Base-by-base conservation (phyloP, 2,329 filamentous ascomycete species). In the Daldinia sp. region DNA sequence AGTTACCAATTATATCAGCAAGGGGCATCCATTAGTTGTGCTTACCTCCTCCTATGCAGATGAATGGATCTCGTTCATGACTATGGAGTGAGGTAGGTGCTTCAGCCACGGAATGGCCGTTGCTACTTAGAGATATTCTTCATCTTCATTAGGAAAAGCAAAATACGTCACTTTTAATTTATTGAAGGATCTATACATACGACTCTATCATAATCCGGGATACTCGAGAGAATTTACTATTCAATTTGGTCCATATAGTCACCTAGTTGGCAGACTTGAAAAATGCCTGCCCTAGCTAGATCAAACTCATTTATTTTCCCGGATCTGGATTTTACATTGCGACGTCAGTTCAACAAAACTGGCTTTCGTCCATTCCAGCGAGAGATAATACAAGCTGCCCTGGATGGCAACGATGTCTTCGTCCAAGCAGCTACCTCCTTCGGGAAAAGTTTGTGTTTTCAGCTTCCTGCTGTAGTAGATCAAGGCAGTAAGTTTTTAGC, bases 381-480 rank as follows among this genome's bases (percentile, higher is more conserved):
- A 67, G 94, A 98, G 76, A 94, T 98, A 63, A 95, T 98, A 62
- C 85, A 87, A 65, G 92, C 93, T 6, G 92, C 93, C 2, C 85
- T 98, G 7, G 88, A 92, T 63, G 92, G 93, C 15, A 86, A 94
- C 70, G 95, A 98, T 90, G 92, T 98, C 48, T 98, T 97, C 77
- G 87, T 98, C 0, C 95, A 98, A 80, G 95, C 95, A 53, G 92
- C 92, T 61, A 94, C 92, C 2, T 93, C 91, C 9, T 98, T 98
- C 79, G 95, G 94, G 46, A 98, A 98, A 80, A 97, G 93, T 76
- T 80, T 98, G 60, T 98, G 95, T 82, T 98, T 95, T 78, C 94
- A 98, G 78, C 85, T 98, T 0, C 94, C 94, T 7, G 94, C 94
- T 26, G 90, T 98, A 35, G 90, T 97, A 63, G 92, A 95, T 75